phyloP scores from a whole-genome alignment of 78 protist genomes.

The Speleostelium caveatum region DNA sequence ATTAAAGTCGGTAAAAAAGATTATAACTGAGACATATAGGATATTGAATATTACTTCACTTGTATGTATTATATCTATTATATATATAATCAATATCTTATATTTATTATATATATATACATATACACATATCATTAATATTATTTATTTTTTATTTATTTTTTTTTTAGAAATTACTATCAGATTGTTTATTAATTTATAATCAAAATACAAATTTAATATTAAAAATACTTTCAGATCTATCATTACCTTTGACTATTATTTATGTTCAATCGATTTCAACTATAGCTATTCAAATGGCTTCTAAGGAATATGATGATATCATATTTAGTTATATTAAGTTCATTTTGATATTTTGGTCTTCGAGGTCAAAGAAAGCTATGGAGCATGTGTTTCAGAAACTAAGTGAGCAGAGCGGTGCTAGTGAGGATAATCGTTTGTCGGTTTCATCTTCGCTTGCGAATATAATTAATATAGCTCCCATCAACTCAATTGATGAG shows the following conservation, averaged over 20 bases:
- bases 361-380: background rate
- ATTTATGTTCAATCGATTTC: background rate
- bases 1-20: constrained; percentile 3
- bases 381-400: background rate
- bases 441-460: background rate
- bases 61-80: background rate
- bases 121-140: background rate
- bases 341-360: constrained; percentile 5
- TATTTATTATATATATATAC: background rate
- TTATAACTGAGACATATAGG: background rate
- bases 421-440: background rate
- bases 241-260: background rate
- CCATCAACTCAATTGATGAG: constrained; percentile 7
- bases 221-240: background rate
- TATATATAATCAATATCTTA: background rate
- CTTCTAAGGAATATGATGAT: background rate
- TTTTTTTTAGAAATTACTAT: background rate
- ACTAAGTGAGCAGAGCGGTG: background rate
- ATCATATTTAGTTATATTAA: background rate
- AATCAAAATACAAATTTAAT: background rate
- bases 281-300: background rate
- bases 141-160: background rate
- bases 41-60: background rate
- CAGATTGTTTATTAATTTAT: background rate
- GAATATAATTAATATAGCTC: constrained; percentile 28